phyloP scores from a whole-genome alignment of 495 filamentous ascomycete species.

The Ascodesmis nigricans region DNA sequence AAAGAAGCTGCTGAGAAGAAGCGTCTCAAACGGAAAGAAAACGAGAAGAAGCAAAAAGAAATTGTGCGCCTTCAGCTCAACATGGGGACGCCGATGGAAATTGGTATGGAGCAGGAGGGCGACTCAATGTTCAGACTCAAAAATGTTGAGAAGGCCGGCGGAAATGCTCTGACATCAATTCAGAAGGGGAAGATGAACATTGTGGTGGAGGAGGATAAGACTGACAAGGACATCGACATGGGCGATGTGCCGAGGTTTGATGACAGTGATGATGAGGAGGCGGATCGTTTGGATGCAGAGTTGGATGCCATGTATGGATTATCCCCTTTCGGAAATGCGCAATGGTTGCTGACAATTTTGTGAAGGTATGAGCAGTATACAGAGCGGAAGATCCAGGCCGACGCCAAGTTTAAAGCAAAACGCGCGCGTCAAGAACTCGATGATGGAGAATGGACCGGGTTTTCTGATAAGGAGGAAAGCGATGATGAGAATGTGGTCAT shows the following conservation, averaged over 20 bases:
- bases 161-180: constrained; percentile 37
- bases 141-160: constrained; percentile 45
- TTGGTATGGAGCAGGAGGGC: constrained; percentile 70
- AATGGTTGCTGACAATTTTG: background rate
- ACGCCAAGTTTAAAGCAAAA: constrained; percentile 76
- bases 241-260: constrained; percentile 33
- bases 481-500: constrained; percentile 28
- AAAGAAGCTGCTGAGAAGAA: constrained; percentile 53
- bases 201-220: constrained; percentile 29
- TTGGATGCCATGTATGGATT: constrained; percentile 41
- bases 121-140: constrained; percentile 70
- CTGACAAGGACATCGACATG: constrained; percentile 34
- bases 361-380: constrained; percentile 56
- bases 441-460: constrained; percentile 78
- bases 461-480: constrained; percentile 46
- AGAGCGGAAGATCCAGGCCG: constrained; percentile 50
- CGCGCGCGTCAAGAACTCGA: constrained; percentile 61
- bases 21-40: constrained; percentile 57
- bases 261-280: constrained; percentile 50
- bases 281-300: constrained; percentile 54
- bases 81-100: constrained; percentile 89
- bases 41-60: constrained; percentile 75
- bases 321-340: background rate
- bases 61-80: constrained; percentile 86
- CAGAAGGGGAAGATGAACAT: constrained; percentile 55